A percentile compares a stretch with the other conserved stretches of the same genome.
These are phyloP conservation scores for Meyerozyma smithsonii DNA, from an alignment of 1,139 yeast genomes.

Conservation along the genomic window DNA sequence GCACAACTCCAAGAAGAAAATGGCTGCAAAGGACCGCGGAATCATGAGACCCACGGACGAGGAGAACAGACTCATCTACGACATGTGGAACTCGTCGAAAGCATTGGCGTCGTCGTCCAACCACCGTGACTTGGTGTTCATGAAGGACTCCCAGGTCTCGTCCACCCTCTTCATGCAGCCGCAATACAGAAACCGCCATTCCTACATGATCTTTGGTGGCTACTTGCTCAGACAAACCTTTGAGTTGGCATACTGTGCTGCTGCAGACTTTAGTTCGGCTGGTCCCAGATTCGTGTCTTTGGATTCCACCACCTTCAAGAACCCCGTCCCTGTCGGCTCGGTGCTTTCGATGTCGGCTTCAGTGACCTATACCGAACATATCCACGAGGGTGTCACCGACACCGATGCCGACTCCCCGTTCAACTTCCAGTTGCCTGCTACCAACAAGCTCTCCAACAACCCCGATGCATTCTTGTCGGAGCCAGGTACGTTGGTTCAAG, in stretches of 20 bases:
- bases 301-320: conserved; percentile 85
- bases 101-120: conserved; percentile 26
- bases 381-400: conserved; percentile 38
- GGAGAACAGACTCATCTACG: conserved; percentile 72
- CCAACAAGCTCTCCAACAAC: conserved; percentile 49
- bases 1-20: conserved; percentile 78
- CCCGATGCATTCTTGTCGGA: conserved; percentile 59
- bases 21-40: conserved; percentile 61
- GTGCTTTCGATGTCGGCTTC: conserved; percentile 77
- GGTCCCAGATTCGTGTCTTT: conserved; percentile 85
- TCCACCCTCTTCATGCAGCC: conserved; percentile 93
- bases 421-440: conserved; percentile 51
- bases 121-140: conserved; percentile 50
- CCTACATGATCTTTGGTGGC: conserved; percentile 93
- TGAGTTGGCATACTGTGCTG: conserved; percentile 87
- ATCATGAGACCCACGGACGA: conserved; percentile 67
- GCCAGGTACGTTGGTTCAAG: conserved; percentile 88
- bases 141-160: conserved; percentile 65
- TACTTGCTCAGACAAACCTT: conserved; percentile 86
- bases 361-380: conserved; percentile 78
- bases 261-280: conserved; percentile 80
- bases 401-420: conserved; percentile 36
- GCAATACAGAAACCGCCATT: conserved; percentile 89
- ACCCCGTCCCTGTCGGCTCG: conserved; percentile 94
- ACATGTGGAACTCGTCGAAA: conserved; percentile 66